Base-by-base conservation (phyloP, 192 early-diverging fungal species). In the Coemansia sp. region DNA sequence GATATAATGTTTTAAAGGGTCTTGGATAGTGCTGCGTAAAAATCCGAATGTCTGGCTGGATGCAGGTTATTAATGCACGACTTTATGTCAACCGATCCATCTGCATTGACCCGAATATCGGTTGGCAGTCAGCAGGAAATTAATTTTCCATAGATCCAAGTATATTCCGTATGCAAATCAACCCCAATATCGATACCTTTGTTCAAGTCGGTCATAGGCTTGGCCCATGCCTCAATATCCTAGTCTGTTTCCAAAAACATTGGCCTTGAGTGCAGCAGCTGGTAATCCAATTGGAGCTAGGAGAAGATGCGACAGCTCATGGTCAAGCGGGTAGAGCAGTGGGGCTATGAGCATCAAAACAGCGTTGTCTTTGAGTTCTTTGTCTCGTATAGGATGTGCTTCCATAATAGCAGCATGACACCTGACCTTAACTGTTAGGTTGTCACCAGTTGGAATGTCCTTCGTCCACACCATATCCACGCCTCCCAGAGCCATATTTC, bases 1-100 rank as follows among this genome's bases (percentile, higher is more conserved):
- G 87, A 87, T 0, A 89, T 29, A 37, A 87, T 75, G 2, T 28
- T 34, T 33, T 65, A 65, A 43, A 91, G 75, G 18, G 81, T 63
- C 29, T 49, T 56, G 0, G 63, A 68, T 4, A 91, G 63, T 8
- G 70, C 64, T 2, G 45, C 35, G 42, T 90, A 88, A 66, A 85
- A 42, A 4, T 66, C 67, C 9, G 66, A 48, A 46, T 70, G 57
- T 7, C 75, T 64, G 16, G 33, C 18, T 2, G 85, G 87, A 45
- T 87, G 72, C 21, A 89, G 58, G 35, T 87, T 88, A 81, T 90
- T 89, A 83, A 91, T 90, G 67, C 89, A 90, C 3, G 85, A 86
- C 15, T 42, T 20, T 46, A 84, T 64, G 13, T 20, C 25, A 12
- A 82, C 71, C 0, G 66, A 29, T 2, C 87, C 86, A 25, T 75